A percentile compares a stretch with the other conserved stretches of the same genome.
phyloP scores from a whole-genome alignment of 306 rosid genomes.

The Delonix regia region DNA sequence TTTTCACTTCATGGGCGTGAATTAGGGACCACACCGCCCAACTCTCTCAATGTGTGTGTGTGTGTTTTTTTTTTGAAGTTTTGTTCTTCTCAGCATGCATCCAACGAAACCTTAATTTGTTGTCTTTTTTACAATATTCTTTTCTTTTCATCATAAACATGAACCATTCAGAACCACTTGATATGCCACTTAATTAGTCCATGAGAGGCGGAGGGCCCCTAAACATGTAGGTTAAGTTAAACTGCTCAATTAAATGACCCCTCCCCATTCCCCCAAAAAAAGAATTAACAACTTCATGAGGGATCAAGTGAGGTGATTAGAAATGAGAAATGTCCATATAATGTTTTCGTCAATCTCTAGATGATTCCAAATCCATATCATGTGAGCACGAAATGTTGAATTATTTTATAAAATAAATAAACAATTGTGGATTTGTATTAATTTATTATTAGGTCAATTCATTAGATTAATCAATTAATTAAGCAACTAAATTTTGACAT shows the following conservation, averaged over 20 bases:
- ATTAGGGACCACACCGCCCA: constrained; percentile 61
- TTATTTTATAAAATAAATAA: no score
- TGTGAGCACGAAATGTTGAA: constrained; percentile 24
- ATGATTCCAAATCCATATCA: constrained; percentile 28
- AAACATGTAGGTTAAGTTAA: background rate
- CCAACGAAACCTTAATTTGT: no score
- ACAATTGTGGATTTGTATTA: no score
- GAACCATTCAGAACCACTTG: background rate
- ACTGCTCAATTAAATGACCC: background rate
- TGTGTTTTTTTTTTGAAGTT: constrained; percentile 52
- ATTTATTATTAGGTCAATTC: no score
- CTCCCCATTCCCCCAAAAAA: no score
- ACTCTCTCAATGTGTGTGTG: constrained; percentile 37
- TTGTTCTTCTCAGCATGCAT: constrained; percentile 41
- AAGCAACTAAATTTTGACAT: no score
- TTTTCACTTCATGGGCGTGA: constrained; percentile 43
- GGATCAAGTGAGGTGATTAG: no score
- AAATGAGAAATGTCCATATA: no score
- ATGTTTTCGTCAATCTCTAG: no score
- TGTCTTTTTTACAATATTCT: constrained; percentile 40
- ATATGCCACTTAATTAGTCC: background rate
- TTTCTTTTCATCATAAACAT: constrained; percentile 14
- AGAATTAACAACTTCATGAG: no score
- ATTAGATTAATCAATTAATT: no score
- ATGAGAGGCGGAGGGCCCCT: no score